Conservation (phyloP, 768 basidiomycete species). For the Lactarius sp. region DNA sequence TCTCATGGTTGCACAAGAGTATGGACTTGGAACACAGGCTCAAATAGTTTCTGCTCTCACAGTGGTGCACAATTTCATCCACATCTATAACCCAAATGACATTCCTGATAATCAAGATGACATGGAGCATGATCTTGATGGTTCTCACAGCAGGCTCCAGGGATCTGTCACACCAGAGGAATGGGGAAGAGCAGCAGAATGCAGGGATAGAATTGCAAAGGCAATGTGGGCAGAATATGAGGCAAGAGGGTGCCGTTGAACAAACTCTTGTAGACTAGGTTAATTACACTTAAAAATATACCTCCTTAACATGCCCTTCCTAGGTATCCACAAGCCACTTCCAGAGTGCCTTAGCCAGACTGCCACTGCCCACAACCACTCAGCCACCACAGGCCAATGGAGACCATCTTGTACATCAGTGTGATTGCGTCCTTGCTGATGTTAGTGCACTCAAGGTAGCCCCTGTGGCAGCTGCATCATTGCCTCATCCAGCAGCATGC, state of each 20-base stretch:
- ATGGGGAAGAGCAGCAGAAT: too few relatives aligned
- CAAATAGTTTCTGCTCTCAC: constrained; percentile 29
- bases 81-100: constrained; percentile 29
- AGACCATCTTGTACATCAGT: constrained; percentile 94
- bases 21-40: constrained; percentile 30
- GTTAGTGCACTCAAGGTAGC: constrained; percentile 93
- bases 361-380: too few relatives aligned
- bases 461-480: constrained; percentile 94
- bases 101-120: background rate
- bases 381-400: constrained; percentile 85
- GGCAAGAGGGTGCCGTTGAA: too few relatives aligned
- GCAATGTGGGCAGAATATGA: constrained; percentile 31
- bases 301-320: too few relatives aligned
- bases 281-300: too few relatives aligned
- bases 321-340: too few relatives aligned
- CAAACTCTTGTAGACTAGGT: too few relatives aligned
- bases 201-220: constrained; percentile 31
- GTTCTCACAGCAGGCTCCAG: too few relatives aligned
- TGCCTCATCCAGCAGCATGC: constrained; percentile 65
- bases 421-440: constrained; percentile 71
- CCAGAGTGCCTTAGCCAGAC: too few relatives aligned
- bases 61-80: constrained; percentile 35
- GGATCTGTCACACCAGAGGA: too few relatives aligned
- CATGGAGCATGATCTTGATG: too few relatives aligned
- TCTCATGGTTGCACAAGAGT: constrained; percentile 25